These are phyloP conservation scores for Colletotrichum theobromicola DNA, from an alignment of 2,329 filamentous ascomycete genomes.

Conservation along the genomic window DNA sequence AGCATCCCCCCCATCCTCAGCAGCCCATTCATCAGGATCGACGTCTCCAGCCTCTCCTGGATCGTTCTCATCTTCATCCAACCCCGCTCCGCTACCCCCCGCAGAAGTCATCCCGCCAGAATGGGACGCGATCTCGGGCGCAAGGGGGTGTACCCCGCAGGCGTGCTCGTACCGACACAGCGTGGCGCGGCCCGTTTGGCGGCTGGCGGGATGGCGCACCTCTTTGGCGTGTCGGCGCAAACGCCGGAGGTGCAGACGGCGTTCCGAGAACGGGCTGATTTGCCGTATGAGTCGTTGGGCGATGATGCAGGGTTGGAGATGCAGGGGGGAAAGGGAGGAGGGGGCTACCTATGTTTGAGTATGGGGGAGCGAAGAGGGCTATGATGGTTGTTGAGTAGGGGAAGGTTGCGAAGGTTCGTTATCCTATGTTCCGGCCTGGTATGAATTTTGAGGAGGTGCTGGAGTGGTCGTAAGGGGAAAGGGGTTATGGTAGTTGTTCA, in stretches of 20 bases:
- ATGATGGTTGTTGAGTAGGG: not conserved
- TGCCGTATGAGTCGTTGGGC: not conserved
- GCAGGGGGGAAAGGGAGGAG: too few relatives aligned
- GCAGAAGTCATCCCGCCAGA: not conserved
- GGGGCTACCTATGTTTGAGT: not conserved
- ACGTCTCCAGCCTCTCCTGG: rapidly evolving
- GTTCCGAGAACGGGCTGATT: not conserved
- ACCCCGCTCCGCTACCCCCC: not conserved
- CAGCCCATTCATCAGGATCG: not conserved
- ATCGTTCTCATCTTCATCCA: rapidly evolving
- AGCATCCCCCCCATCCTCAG: not conserved
- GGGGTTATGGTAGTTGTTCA: too few relatives aligned
- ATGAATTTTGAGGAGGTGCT: not conserved
- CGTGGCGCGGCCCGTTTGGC: not conserved
- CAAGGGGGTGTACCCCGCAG: not conserved
- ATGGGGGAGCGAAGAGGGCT: not conserved
- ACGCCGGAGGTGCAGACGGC: not conserved
- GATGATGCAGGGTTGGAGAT: not conserved
- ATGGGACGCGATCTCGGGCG: not conserved
- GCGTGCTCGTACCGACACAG: not conserved
- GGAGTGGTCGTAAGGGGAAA: not conserved
- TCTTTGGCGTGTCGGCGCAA: not conserved
- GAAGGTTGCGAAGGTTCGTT: not conserved
- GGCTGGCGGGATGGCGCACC: not conserved
- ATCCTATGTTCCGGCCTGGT: not conserved